phyloP scores from a whole-genome alignment of 768 basidiomycete species.

The Amylocystis lapponica region DNA sequence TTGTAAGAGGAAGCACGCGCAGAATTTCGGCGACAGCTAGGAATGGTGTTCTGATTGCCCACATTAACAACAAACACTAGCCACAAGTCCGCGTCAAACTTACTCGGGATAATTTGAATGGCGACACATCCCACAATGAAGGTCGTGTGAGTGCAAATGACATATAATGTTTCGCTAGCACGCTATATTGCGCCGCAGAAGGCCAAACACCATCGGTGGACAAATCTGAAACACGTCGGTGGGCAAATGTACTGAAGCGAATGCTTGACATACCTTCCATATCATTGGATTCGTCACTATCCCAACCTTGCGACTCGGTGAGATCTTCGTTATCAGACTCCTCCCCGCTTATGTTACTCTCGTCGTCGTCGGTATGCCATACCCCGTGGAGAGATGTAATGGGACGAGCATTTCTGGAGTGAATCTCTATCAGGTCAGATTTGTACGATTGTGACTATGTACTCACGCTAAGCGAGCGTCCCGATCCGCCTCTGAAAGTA shows the following conservation, averaged over 20 bases:
- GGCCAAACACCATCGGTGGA: slow-evolving; percentile 3
- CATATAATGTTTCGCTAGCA: slow-evolving; percentile 40
- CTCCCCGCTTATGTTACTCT: slow-evolving; percentile 58
- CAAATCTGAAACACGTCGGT: not conserved
- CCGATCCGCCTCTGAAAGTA: slow-evolving; percentile 44
- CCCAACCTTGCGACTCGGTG: slow-evolving; percentile 41
- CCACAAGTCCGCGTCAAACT: no score
- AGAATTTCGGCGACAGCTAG: no score
- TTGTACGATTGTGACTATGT: not conserved
- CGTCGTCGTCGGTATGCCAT: slow-evolving; percentile 36
- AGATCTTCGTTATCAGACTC: slow-evolving; percentile 77
- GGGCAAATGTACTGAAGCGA: not conserved
- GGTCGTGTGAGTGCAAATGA: slow-evolving; percentile 28
- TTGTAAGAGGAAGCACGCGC: no score
- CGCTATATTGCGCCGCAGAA: slow-evolving; percentile 5
- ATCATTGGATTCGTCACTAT: slow-evolving; percentile 38
- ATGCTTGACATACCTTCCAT: slow-evolving; percentile 37
- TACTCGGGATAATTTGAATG: slow-evolving; percentile 28
- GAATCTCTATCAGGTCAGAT: not conserved
- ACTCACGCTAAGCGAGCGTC: slow-evolving; percentile 70
- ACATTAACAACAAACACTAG: no score
- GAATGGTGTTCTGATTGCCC: no score
- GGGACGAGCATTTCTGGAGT: slow-evolving; percentile 46
- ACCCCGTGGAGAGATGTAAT: slow-evolving; percentile 29
- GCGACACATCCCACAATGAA: slow-evolving; percentile 40